Base-by-base conservation (phyloP, 441 rosid species). In the Erysimum cheiri region DNA sequence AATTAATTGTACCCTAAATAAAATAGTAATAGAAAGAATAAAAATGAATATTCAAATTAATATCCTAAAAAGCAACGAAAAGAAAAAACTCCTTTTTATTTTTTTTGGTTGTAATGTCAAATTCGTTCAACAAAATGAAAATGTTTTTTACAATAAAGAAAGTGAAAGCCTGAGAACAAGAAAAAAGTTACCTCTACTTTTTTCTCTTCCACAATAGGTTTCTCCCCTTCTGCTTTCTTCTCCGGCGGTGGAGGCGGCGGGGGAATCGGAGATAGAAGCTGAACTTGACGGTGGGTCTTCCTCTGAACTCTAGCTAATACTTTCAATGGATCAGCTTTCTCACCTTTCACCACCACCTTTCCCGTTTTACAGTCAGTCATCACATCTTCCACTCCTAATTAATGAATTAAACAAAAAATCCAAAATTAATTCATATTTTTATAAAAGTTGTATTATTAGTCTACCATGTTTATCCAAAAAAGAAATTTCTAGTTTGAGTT, bases 251-350 rank as follows among this genome's bases (percentile, higher is more conserved):
- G 69, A 6, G 88, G 76, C 8, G 91, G 93, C 53, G 84, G 84
- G 13, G 96, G 95, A 61, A 92, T 82, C 2, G 98, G 96, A 71
- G 96, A 92, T 15, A 92, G 58, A 35, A 92, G 88, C 80, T 76
- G 81, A 17, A 85, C 96, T 70, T 88, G 85, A 62, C 90, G 76
- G 70, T 86, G 93, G 57, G 87, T 85, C 77, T 90, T 87, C 70
- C 83, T 76, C 63, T 86, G 90, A 59, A 89, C 78, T 62, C 87
- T 85, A 5, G 64, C 88, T 69, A 85, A 66, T 8, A 90, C 91
- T 78, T 86, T 85, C 67, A 88, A 3, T 5, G 96, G 93, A 80
- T 90, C 93, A 14, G 93, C 93, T 64, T 83, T 90, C 65, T 90
- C 93, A 64, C 96, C 93, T 71, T 83, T 90, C 72, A 90, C 91